A percentile compares a stretch with the other conserved stretches of the same genome.
These are phyloP conservation scores for Aureobasidium sp. DNA, from an alignment of 2,329 filamentous ascomycete genomes.

Conservation along the genomic window DNA sequence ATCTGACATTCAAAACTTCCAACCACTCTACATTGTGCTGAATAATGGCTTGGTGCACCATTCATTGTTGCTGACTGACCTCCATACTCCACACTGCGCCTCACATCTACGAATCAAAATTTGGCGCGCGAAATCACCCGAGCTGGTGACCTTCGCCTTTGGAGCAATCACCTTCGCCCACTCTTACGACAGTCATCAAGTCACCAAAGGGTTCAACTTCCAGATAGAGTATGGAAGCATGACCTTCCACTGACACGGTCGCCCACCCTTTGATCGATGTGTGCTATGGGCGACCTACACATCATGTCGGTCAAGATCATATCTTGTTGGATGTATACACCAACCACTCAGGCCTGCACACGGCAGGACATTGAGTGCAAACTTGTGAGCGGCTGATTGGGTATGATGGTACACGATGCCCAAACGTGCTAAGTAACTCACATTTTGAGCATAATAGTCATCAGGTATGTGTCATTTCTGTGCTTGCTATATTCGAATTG, in stretches of 20 bases:
- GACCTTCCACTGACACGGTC: no score
- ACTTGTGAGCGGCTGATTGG: not conserved
- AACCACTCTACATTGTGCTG: not conserved
- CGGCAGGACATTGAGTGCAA: not conserved
- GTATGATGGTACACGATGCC: not conserved
- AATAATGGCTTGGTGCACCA: not conserved
- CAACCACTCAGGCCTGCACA: not conserved
- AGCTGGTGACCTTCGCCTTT: not conserved
- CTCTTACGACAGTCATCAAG: no score
- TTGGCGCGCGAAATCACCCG: not conserved
- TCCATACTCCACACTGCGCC: conserved; percentile 8
- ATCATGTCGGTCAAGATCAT: no score
- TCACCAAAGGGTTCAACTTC: no score
- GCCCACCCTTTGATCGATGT: no score
- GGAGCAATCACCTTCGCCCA: not conserved
- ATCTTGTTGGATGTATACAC: not conserved
- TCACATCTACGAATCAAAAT: conserved; percentile 12
- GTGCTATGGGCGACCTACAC: no score
- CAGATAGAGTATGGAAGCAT: no score
- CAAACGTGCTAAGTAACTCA: not conserved
- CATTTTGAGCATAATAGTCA: not conserved
- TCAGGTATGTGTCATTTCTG: not conserved
- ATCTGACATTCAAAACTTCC: no score
- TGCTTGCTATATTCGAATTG: not conserved
- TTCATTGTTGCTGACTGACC: no score